phyloP scores from a whole-genome alignment of 257 asterid genomes.

The Vinca minor region DNA sequence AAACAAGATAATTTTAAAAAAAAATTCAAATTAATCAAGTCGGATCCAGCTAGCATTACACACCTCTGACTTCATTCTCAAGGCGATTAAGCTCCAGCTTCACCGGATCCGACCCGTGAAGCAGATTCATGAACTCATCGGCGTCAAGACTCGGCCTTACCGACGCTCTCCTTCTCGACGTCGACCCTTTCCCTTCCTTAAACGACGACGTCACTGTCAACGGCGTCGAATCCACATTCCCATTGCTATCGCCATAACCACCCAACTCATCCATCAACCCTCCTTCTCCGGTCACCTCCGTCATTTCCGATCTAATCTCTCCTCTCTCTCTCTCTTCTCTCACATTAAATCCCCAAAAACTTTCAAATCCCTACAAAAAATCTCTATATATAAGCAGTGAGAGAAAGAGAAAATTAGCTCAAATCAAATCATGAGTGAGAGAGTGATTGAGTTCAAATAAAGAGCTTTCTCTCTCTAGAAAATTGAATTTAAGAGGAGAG shows the following conservation, averaged over 20 bases:
- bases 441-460: slow-evolving; percentile 1
- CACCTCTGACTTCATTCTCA: no score
- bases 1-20: slow-evolving; percentile 11
- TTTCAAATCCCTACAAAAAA: not conserved
- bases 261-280: slow-evolving; percentile 64
- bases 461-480: slow-evolving; percentile 4
- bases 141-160: slow-evolving; percentile 83
- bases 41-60: slow-evolving; percentile 66
- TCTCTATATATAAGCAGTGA: not conserved
- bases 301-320: slow-evolving; percentile 63
- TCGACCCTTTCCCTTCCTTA: slow-evolving; percentile 63
- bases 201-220: slow-evolving; percentile 62
- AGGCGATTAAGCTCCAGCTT: no score
- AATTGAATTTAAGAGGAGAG: not conserved
- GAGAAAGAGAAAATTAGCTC: slow-evolving; percentile 5
- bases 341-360: slow-evolving; percentile 20
- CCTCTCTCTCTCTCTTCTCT: slow-evolving; percentile 12
- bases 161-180: slow-evolving; percentile 71
- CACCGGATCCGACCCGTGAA: no score
- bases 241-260: slow-evolving; percentile 36
- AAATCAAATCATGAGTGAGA: not conserved
- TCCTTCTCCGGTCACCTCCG: no score
- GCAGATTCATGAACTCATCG: slow-evolving; percentile 80
- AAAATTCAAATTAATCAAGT: slow-evolving; percentile 33
- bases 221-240: slow-evolving; percentile 78